A percentile compares a stretch with the other conserved stretches of the same genome.
Evolutionary conservation across 2,329 filamentous ascomycete species (phyloP).

Genomic region (Pyrenophora teres): DNA sequence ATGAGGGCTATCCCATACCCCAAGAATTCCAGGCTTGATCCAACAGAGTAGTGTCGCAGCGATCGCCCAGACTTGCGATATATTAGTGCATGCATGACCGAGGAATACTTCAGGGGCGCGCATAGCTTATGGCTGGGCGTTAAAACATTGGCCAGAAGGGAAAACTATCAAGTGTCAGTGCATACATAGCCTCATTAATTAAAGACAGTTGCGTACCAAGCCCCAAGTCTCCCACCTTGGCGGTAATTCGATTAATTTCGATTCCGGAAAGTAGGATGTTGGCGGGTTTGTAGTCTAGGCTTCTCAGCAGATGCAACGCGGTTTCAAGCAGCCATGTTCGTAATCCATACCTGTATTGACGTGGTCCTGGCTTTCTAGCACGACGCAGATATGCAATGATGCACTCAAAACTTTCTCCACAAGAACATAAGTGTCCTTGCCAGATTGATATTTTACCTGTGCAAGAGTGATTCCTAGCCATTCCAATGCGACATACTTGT

Average conservation of each 20-base stretch:
- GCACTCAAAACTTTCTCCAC: conserved; percentile 12
- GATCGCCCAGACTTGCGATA: conserved; percentile 21
- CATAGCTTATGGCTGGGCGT: conserved; percentile 20
- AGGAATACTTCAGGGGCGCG: conserved; percentile 23
- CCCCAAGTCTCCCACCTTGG: conserved; percentile 22
- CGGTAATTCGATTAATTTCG: conserved; percentile 6
- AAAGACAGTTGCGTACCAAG: conserved; percentile 13
- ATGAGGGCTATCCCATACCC: conserved; percentile 15
- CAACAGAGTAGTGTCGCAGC: conserved; percentile 17
- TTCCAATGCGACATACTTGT: conserved; percentile 13
- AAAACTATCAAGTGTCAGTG: conserved; percentile 18
- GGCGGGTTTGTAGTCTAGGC: conserved; percentile 18
- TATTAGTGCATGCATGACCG: conserved; percentile 14
- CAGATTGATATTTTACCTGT: conserved; percentile 13
- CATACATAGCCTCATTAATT: conserved; percentile 2
- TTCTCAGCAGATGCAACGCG: conserved; percentile 11
- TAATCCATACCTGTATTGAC: conserved; percentile 17
- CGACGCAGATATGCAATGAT: conserved; percentile 12
- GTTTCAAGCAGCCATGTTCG: not conserved
- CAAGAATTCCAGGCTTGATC: conserved; percentile 19
- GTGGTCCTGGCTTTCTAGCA: conserved; percentile 9
- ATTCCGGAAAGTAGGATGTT: conserved; percentile 22
- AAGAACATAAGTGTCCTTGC: conserved; percentile 7
- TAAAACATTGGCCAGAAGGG: conserved; percentile 8
- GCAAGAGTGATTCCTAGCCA: conserved; percentile 24